phyloP scores from a whole-genome alignment of 1,284 basidiomycete species.

The Leccinum subfulvum region DNA sequence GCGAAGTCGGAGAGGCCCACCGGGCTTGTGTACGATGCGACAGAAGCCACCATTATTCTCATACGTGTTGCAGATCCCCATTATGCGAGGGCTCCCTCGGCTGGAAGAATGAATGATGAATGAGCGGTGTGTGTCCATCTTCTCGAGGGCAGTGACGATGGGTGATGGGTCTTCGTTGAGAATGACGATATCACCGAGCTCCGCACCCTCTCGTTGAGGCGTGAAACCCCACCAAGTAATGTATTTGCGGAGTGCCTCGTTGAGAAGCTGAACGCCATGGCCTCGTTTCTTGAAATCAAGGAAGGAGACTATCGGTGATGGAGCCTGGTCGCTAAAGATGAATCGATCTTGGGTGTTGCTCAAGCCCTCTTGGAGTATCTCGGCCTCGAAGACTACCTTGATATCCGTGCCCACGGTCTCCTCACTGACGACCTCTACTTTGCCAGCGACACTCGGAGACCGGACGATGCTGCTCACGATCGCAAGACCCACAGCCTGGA shows the following conservation, averaged over 20 bases:
- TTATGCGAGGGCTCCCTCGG: constrained; percentile 63
- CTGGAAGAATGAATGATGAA: constrained; percentile 75
- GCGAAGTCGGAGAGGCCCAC: constrained; percentile 77
- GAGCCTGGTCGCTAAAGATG: constrained; percentile 44
- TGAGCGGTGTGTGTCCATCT: constrained; percentile 58
- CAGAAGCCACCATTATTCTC: constrained; percentile 85
- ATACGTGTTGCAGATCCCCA: constrained; percentile 65
- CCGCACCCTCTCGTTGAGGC: constrained; percentile 43
- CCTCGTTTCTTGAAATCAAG: constrained; percentile 71
- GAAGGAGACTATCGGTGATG: constrained; percentile 62
- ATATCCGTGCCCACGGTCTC: constrained; percentile 94
- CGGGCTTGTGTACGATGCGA: constrained; percentile 85
- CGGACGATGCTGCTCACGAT: constrained; percentile 93
- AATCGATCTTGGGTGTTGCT: constrained; percentile 45
- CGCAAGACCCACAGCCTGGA: constrained; percentile 93
- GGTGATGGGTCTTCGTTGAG: constrained; percentile 77
- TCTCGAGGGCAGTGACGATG: constrained; percentile 56
- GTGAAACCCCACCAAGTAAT: constrained; percentile 78
- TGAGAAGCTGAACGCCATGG: constrained; percentile 69
- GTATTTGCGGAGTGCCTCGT: constrained; percentile 64
- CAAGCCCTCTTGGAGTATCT: constrained; percentile 48
- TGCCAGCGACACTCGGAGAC: constrained; percentile 84
- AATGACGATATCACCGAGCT: constrained; percentile 74
- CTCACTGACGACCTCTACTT: constrained; percentile 85
- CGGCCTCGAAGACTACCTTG: constrained; percentile 82